Base-by-base conservation (phyloP, 129 eudicot genomes). In the Lactuca sativa region DNA sequence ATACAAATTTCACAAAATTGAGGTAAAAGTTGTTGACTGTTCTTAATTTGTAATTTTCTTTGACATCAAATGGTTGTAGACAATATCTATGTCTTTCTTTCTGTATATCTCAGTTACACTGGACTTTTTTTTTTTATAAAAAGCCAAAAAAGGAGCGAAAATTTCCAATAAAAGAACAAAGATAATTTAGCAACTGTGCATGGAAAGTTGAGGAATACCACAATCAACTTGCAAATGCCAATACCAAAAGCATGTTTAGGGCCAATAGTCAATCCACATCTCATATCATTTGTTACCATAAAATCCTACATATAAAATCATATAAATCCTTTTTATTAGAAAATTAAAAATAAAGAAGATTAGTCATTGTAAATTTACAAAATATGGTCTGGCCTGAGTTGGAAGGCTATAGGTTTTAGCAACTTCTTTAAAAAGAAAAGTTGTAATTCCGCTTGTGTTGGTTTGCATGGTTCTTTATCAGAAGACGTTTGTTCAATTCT, bases 201-300 rank as follows among this genome's bases (percentile, higher is more conserved):
- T 92, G 74, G 97, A 92, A 49, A 92, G 91, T 80, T 92, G 97
- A 68, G 96, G 82, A 69, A 92, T 92, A 40, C 97, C 97, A 81
- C 96, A 88, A 72, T 92, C 97, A 78, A 92, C 97, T 0, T 92
- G 44, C 96, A 96, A 38, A 92, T 92, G 62, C 96, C 97, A 69
- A 92, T 79, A 68, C 97, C 96, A 51, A 95, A 84, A 81, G 97
- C 97, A 75, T 88, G 95, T 71, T 88, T 92, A 36, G 97, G 97
- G 54, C 97, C 97, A 62, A 92, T 92, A 66, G 97, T 92, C 64
- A 96, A 92, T 73, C 97, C 97, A 74, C 97, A 92, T 56, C 97
- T 96, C 97, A 92, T 92, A 77, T 92, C 97, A 25, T 92, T 92
- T 79, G 95, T 86, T 62, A 92, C 97, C 72, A 86, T 96, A 86